Evolutionary conservation across 2,329 filamentous ascomycete species (phyloP).

Genomic region (Sporothrix humicola): DNA sequence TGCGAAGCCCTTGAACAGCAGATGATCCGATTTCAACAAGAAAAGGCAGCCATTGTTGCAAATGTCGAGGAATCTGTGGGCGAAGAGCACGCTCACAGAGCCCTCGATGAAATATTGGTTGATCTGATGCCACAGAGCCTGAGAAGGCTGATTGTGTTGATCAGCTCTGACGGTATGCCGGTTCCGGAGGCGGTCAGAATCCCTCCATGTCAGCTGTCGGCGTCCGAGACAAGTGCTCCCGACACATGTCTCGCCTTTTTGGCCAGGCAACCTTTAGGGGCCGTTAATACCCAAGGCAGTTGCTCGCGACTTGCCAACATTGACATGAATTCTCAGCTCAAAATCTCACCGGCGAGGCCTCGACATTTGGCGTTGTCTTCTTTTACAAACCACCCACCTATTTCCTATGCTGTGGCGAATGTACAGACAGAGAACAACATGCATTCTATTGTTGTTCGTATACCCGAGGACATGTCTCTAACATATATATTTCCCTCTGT

Average conservation of each 20-base stretch:
- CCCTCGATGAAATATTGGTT: background rate
- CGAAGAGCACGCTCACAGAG: background rate
- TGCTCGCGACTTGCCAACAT: no score
- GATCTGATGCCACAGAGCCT: constrained; percentile 2
- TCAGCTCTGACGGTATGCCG: background rate
- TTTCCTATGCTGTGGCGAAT: background rate
- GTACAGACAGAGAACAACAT: background rate
- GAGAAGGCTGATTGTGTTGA: background rate
- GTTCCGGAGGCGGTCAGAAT: background rate
- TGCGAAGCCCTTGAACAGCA: constrained; percentile 20
- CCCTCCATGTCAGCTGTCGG: background rate
- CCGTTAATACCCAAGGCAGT: background rate
- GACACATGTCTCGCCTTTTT: background rate
- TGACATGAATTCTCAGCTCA: background rate
- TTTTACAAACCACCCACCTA: background rate
- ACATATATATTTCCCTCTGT: no score
- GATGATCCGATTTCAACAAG: constrained; percentile 23
- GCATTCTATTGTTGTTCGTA: background rate
- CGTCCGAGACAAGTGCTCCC: background rate
- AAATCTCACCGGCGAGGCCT: no score
- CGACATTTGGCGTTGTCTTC: no score
- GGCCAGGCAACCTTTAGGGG: no score
- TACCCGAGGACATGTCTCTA: no score
- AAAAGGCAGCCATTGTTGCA: constrained; percentile 21
- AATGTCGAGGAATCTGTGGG: background rate